phyloP scores from a whole-genome alignment of 106 monocot species.

The Dendrobium chrysotoxum region DNA sequence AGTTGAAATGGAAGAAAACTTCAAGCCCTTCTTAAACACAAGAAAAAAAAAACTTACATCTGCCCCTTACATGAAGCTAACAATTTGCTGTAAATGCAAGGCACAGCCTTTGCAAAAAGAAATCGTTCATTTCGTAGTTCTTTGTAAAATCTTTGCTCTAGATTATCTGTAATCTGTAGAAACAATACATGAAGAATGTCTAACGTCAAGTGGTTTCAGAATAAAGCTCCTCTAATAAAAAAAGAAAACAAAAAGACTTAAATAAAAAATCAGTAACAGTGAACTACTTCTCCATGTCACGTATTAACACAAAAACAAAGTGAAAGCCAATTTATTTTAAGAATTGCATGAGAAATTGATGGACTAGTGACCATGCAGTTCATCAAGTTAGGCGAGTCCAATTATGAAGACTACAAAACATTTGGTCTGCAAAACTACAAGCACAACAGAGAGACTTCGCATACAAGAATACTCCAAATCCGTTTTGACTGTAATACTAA shows the following conservation, averaged over 20 bases:
- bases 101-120: slow-evolving; percentile 59
- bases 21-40: neutral
- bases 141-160: slow-evolving; percentile 87
- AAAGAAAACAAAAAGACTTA: neutral
- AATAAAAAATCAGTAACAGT: too few relatives aligned
- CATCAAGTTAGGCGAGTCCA: too few relatives aligned
- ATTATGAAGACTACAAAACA: too few relatives aligned
- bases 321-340: too few relatives aligned
- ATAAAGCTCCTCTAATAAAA: neutral
- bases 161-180: slow-evolving; percentile 71
- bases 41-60: slow-evolving; percentile 62
- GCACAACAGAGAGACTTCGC: too few relatives aligned
- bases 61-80: slow-evolving; percentile 92
- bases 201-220: neutral
- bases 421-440: too few relatives aligned
- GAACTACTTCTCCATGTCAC: too few relatives aligned
- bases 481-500: too few relatives aligned
- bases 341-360: too few relatives aligned
- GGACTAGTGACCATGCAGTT: too few relatives aligned
- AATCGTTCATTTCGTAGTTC: slow-evolving; percentile 69
- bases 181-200: neutral
- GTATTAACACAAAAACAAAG: too few relatives aligned
- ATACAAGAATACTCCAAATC: too few relatives aligned
- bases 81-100: slow-evolving; percentile 72
- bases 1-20: neutral